These are phyloP conservation scores for Lichtheimia ornata DNA, from an alignment of 371 early-diverging fungal species.

Conservation along the genomic window DNA sequence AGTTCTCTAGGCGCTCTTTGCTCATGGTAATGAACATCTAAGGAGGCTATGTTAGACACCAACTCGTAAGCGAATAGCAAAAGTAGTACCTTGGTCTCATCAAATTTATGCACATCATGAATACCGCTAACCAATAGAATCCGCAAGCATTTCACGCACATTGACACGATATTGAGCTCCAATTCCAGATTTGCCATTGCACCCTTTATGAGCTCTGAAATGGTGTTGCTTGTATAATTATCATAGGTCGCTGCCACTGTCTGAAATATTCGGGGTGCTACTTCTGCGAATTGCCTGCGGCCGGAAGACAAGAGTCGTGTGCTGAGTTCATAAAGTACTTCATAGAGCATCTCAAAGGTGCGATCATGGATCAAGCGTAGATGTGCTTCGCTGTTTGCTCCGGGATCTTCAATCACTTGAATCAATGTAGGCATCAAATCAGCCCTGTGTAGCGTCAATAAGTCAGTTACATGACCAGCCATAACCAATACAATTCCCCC, in stretches of 20 bases:
- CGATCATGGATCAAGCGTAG: constrained; percentile 64
- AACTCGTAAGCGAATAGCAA: background rate
- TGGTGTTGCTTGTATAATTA: constrained; percentile 47
- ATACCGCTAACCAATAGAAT: constrained; percentile 78
- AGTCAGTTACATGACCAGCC: too few species aligned
- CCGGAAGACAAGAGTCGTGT: constrained; percentile 73
- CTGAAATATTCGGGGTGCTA: constrained; percentile 66
- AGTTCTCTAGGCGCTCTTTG: constrained; percentile 61
- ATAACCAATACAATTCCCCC: background rate
- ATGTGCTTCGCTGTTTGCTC: constrained; percentile 30
- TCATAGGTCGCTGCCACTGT: constrained; percentile 62
- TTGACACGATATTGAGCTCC: constrained; percentile 53
- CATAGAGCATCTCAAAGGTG: constrained; percentile 73
- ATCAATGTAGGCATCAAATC: constrained; percentile 66
- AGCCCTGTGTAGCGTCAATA: constrained; percentile 50
- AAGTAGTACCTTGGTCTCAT: constrained; percentile 53
- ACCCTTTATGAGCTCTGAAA: constrained; percentile 2
- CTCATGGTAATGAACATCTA: constrained; percentile 53
- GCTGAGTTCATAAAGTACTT: constrained; percentile 79
- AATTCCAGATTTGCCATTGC: constrained; percentile 7
- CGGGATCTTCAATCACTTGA: constrained; percentile 60
- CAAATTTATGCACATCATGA: constrained; percentile 61
- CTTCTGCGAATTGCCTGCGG: constrained; percentile 66
- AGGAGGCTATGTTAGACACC: background rate
- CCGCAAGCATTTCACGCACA: constrained; percentile 72